Conservation (phyloP, 371 early-diverging fungal species). For the Actinomortierella ambigua region DNA sequence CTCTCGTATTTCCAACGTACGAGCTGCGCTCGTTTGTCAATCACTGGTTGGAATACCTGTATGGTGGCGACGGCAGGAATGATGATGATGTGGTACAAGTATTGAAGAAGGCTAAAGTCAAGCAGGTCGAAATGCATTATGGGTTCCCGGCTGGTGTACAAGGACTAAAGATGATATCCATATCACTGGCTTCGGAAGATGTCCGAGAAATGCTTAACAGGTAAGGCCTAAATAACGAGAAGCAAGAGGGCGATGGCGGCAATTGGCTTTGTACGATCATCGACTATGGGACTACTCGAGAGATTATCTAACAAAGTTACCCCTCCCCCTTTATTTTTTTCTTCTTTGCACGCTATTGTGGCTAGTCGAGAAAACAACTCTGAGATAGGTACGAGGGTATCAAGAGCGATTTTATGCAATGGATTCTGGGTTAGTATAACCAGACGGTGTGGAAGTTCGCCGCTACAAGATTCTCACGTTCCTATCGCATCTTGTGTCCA, state of each 20-base stretch:
- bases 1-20: conserved; percentile 19
- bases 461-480: no score
- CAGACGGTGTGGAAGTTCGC: no score
- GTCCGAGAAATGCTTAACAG: conserved; percentile 28
- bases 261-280: no score
- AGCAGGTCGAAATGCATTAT: conserved; percentile 23
- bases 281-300: no score
- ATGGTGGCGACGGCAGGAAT: conserved; percentile 3
- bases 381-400: neutral
- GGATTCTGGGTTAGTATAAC: no score
- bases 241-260: no score
- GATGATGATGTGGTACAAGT: no score
- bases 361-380: conserved; percentile 17
- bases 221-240: conserved; percentile 5
- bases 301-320: no score
- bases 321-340: neutral
- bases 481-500: no score
- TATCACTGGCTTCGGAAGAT: conserved; percentile 21
- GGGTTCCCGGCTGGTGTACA: conserved; percentile 14
- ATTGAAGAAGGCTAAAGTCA: no score
- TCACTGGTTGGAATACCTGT: conserved; percentile 18
- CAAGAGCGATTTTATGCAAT: no score
- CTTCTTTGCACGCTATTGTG: neutral
- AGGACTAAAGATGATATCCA: conserved; percentile 15
- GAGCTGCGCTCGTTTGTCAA: conserved; percentile 39